phyloP scores from a whole-genome alignment of 1,284 basidiomycete genomes.

The Porphyrellus sp. region DNA sequence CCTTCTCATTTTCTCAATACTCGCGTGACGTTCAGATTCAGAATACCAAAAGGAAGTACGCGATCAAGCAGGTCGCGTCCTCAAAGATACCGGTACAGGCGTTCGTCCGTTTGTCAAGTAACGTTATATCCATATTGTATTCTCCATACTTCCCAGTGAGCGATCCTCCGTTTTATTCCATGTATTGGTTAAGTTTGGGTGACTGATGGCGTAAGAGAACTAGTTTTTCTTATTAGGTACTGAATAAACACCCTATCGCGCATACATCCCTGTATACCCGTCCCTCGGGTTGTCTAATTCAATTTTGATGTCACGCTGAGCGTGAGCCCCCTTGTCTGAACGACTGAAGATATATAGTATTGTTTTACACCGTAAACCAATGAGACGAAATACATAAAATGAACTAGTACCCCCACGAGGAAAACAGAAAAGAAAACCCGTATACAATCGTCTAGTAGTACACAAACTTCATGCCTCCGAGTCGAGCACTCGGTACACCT shows the following conservation, averaged over 20 bases:
- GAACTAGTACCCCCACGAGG: background rate
- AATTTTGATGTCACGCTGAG: too few relatives aligned
- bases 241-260: background rate
- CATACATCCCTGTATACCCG: background rate
- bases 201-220: slow-evolving; percentile 12
- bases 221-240: slow-evolving; percentile 5
- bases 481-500: slow-evolving; percentile 55
- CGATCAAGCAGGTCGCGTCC: slow-evolving; percentile 34
- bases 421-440: background rate
- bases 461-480: slow-evolving; percentile 17
- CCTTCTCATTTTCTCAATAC: slow-evolving; percentile 15
- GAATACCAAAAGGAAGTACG: slow-evolving; percentile 40
- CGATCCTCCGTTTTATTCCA: background rate
- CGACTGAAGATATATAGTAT: background rate
- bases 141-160: slow-evolving; percentile 12
- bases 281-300: background rate
- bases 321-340: too few relatives aligned
- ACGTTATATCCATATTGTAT: background rate
- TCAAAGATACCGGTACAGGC: slow-evolving; percentile 41
- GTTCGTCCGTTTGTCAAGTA: slow-evolving; percentile 42
- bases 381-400: background rate
- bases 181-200: background rate
- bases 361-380: background rate
- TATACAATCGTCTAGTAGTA: background rate
- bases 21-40: background rate